Evolutionary conservation across 805 yeast species (phyloP).

Genomic region (Yamadazyma olivae): DNA sequence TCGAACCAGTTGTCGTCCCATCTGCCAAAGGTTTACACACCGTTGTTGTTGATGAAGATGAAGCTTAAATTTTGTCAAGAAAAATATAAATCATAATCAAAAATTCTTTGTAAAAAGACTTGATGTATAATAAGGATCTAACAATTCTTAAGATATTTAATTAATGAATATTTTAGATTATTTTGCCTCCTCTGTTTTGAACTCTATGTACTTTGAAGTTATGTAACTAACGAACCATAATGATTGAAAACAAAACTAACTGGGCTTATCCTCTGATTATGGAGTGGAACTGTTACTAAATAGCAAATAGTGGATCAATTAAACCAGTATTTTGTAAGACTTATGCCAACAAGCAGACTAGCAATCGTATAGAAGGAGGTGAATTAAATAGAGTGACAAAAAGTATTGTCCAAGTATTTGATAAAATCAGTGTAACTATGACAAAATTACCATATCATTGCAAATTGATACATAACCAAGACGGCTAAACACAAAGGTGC

Average conservation of each 20-base stretch:
- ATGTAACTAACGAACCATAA: no score
- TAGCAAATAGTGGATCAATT: no score
- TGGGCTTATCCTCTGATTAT: no score
- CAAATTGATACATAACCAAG: constrained; percentile 49
- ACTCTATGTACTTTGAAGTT: no score
- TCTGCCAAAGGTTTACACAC: constrained; percentile 97
- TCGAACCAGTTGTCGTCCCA: constrained; percentile 95
- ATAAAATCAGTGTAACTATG: constrained; percentile 80
- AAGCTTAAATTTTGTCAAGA: constrained; percentile 37
- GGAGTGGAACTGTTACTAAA: no score
- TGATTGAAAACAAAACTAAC: no score
- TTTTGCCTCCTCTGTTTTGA: no score
- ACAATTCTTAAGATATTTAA: constrained; percentile 1
- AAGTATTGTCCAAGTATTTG: neutral
- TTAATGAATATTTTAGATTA: constrained; percentile 4
- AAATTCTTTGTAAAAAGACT: constrained; percentile 1
- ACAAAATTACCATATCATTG: constrained; percentile 68
- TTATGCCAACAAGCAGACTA: no score
- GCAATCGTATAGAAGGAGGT: no score
- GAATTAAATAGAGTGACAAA: no score
- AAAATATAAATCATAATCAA: neutral
- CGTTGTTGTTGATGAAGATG: constrained; percentile 79
- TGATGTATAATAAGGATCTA: constrained; percentile 18
- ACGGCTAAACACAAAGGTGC: constrained; percentile 42
- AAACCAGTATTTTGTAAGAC: no score